Conservation (phyloP, 2,329 filamentous ascomycete species). For the Aspergillus pseudoglaucus region DNA sequence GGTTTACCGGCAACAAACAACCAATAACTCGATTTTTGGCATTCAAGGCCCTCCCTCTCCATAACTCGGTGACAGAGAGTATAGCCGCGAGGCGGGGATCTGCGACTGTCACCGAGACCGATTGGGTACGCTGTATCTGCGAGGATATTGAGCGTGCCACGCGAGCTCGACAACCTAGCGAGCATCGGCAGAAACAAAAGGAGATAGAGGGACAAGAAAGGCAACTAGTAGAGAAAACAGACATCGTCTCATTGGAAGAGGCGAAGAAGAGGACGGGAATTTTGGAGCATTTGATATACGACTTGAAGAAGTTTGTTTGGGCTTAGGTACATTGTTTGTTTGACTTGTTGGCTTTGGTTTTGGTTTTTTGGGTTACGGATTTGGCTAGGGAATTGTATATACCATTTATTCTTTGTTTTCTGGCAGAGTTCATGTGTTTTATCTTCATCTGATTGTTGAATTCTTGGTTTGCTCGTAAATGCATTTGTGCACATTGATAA, state of each 20-base stretch:
- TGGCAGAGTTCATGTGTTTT: too few species aligned
- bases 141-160: slow-evolving; percentile 68
- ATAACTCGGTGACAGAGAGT: slow-evolving; percentile 21
- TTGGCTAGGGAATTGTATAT: background rate
- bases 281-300: slow-evolving; percentile 80
- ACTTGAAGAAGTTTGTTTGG: slow-evolving; percentile 93
- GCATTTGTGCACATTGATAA: too few species aligned
- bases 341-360: background rate
- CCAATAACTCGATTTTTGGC: slow-evolving; percentile 32
- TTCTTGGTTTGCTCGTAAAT: background rate
- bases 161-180: slow-evolving; percentile 23
- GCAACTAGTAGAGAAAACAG: slow-evolving; percentile 48
- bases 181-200: slow-evolving; percentile 9
- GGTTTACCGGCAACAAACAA: slow-evolving; percentile 28
- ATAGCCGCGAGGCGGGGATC: slow-evolving; percentile 6
- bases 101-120: slow-evolving; percentile 39
- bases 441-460: background rate
- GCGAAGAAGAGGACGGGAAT: slow-evolving; percentile 82
- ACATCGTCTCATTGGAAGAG: slow-evolving; percentile 77
- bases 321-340: slow-evolving; percentile 31
- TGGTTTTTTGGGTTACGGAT: background rate
- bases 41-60: slow-evolving; percentile 38
- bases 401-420: background rate
- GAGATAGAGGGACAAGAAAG: slow-evolving; percentile 21
- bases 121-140: slow-evolving; percentile 59